Evolutionary conservation across 2,329 filamentous ascomycete genomes (phyloP).

Genomic region (Westerdykella aurantiaca): DNA sequence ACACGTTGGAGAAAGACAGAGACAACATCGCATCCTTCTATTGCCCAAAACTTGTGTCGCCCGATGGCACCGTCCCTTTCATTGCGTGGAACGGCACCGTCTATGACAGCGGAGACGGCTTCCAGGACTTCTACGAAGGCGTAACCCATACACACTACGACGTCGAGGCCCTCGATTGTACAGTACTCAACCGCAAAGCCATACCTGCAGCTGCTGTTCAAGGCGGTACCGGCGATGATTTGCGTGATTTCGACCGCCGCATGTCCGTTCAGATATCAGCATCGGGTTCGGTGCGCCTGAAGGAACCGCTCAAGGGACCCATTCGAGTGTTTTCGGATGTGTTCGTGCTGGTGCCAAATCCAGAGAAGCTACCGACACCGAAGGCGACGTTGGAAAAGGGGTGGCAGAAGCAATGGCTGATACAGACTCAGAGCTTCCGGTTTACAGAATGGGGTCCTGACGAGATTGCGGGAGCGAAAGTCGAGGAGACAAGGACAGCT

Average conservation of each 20-base stretch:
- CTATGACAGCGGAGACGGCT: conserved; percentile 56
- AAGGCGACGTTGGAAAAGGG: conserved; percentile 5
- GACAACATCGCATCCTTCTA: conserved; percentile 64
- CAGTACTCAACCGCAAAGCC: conserved; percentile 65
- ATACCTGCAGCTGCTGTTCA: conserved; percentile 25
- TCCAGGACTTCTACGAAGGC: conserved; percentile 62
- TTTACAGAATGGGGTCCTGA: conserved; percentile 35
- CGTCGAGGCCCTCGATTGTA: conserved; percentile 68
- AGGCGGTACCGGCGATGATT: conserved; percentile 19
- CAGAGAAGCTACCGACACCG: conserved; percentile 14
- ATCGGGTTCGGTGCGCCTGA: conserved; percentile 65
- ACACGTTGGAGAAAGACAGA: conserved; percentile 58
- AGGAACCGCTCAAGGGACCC: conserved; percentile 53
- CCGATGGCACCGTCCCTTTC: conserved; percentile 52
- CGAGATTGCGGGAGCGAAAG: conserved; percentile 1
- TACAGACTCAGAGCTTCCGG: conserved; percentile 41
- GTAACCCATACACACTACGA: conserved; percentile 61
- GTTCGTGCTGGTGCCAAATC: conserved; percentile 67
- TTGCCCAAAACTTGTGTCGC: conserved; percentile 52
- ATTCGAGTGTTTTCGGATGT: conserved; percentile 72
- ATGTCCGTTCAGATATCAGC: conserved; percentile 68
- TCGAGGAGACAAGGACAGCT: neutral
- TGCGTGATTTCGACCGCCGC: conserved; percentile 47
- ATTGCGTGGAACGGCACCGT: conserved; percentile 76
- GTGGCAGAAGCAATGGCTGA: conserved; percentile 34